Evolutionary conservation across 148 eudicot genomes (phyloP), one percentile per base, ranked within the genome.

Genomic region (Nepenthes mirabilis): DNA sequence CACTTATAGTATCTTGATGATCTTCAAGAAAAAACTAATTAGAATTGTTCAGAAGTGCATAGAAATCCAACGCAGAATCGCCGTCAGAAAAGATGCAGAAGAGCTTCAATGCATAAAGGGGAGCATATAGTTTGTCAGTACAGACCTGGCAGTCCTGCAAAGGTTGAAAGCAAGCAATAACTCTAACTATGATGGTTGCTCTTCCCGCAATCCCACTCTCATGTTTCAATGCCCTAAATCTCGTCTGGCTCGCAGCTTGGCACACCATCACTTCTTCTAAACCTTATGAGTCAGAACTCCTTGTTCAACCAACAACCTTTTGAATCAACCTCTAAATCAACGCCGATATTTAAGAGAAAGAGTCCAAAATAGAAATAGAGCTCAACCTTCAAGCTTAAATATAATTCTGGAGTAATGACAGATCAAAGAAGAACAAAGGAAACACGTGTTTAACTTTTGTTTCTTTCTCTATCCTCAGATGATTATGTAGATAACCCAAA

Each of bases 81-180:
- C 23, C 23, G 23, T 23, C 23, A 23, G 23, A 23, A 23, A 23
- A 23, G 23, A 23, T 23, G 23, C 0, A 23, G 23, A 23, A 23
- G 23, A 23, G 23, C 23, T 1, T 14, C 5, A 47, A 61, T 45
- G 47, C 14, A 14, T 37, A 14, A 13, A 33, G 33, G 36, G 3
- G 13, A 14, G 33, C 34, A 64, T 43, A 40, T 55, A 52, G 40
- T 51, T 1, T 23, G 52, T 48, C 14, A 57, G 47, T 23, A 77
- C 70, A 7, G 62, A 87, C 95, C 90, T 87, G 90, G 82, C 95
- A 87, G 67, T 87, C 80, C 52, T 75, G 85, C 76, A 84, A 66
- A 68, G 82, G 87, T 84, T 87, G 95, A 74, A 82, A 87, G 61
- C 87, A 84, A 77, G 90, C 90, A 73, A 87, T 87, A 48, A 84